Evolutionary conservation across 305 asterid genomes (phyloP).

Genomic region (Rubia tinctorum): DNA sequence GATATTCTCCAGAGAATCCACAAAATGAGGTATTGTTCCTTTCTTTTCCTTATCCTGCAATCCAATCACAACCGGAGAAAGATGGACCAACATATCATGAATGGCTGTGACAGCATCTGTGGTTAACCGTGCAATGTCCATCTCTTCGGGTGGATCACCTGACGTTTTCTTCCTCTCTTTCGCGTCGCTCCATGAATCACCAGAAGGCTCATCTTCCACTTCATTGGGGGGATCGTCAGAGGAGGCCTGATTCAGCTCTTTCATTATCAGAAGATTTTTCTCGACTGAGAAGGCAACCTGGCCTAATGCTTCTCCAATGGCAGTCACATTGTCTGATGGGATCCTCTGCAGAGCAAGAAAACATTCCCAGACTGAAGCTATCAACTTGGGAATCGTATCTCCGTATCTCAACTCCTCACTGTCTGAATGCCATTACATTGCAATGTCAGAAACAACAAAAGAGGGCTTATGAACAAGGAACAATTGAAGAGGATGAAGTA

Average conservation of each 20-base stretch:
- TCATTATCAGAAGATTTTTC: slow-evolving; percentile 89
- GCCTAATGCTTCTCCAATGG: slow-evolving; percentile 86
- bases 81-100: slow-evolving; percentile 47
- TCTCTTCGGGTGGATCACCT: slow-evolving; percentile 64
- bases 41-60: slow-evolving; percentile 56
- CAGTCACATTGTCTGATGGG: slow-evolving; percentile 73
- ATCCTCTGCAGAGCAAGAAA: slow-evolving; percentile 75
- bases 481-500: slow-evolving; percentile 3
- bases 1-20: slow-evolving; percentile 63
- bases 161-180: no score
- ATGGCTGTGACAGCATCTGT: slow-evolving; percentile 42
- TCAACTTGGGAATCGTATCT: slow-evolving; percentile 63
- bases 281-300: slow-evolving; percentile 64
- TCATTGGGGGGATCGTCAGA: no score
- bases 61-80: slow-evolving; percentile 66
- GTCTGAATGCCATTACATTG: slow-evolving; percentile 34
- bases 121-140: slow-evolving; percentile 58
- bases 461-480: background rate
- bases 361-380: slow-evolving; percentile 85
- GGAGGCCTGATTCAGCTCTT: slow-evolving; percentile 40
- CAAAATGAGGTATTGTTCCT: slow-evolving; percentile 31
- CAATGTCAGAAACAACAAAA: background rate
- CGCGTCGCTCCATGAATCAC: no score
- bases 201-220: no score
- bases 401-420: slow-evolving; percentile 35